These are phyloP conservation scores for Hymenoscyphus infarciens DNA, from an alignment of 2,329 filamentous ascomycete genomes.

Conservation along the genomic window DNA sequence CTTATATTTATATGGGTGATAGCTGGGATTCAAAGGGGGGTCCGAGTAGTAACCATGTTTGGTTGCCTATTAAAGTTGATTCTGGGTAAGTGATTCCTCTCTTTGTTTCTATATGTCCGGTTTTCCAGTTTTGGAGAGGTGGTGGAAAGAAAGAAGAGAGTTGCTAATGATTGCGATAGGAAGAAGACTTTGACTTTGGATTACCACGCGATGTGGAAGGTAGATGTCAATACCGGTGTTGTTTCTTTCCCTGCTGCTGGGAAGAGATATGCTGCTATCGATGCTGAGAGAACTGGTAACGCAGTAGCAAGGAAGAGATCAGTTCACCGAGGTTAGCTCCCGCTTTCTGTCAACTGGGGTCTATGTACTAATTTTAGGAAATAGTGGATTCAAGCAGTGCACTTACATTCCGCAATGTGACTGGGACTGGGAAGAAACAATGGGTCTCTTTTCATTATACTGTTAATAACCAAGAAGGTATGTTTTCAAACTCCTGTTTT, in stretches of 20 bases:
- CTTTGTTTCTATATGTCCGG: too few species aligned
- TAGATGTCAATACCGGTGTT: slow-evolving; percentile 39
- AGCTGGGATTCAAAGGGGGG: slow-evolving; percentile 38
- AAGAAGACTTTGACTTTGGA: slow-evolving; percentile 37
- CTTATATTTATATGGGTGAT: slow-evolving; percentile 40
- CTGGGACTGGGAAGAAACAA: slow-evolving; percentile 36
- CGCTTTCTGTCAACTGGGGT: too few species aligned
- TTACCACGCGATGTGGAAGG: slow-evolving; percentile 41
- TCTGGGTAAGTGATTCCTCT: slow-evolving; percentile 17
- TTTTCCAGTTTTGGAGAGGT: too few species aligned
- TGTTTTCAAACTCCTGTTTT: neutral
- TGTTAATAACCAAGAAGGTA: slow-evolving; percentile 33
- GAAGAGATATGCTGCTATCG: slow-evolving; percentile 38
- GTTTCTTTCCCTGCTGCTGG: slow-evolving; percentile 34
- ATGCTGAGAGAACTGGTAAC: slow-evolving; percentile 29
- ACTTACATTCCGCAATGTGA: slow-evolving; percentile 38
- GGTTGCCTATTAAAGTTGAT: slow-evolving; percentile 39
- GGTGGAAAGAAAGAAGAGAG: too few species aligned
- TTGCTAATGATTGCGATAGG: neutral
- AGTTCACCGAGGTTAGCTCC: neutral
- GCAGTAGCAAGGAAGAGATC: neutral
- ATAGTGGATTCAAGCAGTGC: slow-evolving; percentile 29
- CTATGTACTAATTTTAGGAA: slow-evolving; percentile 11
- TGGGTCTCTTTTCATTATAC: slow-evolving; percentile 40
- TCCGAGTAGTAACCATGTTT: slow-evolving; percentile 39